Conservation (phyloP, 305 asterid species). For the Fraxinus floribunda region DNA sequence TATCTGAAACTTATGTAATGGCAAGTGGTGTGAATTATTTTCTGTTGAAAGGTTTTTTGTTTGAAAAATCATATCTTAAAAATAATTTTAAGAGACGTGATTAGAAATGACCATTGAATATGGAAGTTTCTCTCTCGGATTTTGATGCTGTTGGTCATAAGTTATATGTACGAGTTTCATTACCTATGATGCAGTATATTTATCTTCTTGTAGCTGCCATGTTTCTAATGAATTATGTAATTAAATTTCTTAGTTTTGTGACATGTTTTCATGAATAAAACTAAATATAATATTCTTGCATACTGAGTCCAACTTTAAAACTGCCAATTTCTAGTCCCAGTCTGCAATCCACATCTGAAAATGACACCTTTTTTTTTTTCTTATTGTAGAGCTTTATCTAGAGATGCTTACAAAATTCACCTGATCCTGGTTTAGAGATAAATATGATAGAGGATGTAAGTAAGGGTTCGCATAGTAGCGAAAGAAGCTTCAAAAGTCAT, state of each 20-base stretch:
- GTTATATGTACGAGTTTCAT: background rate
- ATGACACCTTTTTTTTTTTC: slow-evolving; percentile 1
- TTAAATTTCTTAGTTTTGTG: slow-evolving; percentile 3
- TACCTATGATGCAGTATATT: background rate
- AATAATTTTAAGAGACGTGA: background rate
- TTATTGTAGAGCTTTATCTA: slow-evolving; percentile 27
- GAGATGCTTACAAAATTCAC: slow-evolving; percentile 30
- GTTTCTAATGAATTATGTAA: background rate
- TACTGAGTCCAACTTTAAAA: background rate
- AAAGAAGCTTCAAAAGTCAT: slow-evolving; percentile 33
- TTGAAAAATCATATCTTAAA: background rate
- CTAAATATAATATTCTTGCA: slow-evolving; percentile 10
- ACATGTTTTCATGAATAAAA: background rate
- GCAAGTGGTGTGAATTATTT: background rate
- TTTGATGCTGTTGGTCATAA: background rate
- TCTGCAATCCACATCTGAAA: slow-evolving; percentile 8
- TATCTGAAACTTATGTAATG: background rate
- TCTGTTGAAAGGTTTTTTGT: background rate
- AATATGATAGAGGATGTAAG: slow-evolving; percentile 25
- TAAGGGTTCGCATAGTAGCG: slow-evolving; percentile 33
- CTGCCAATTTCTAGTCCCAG: background rate
- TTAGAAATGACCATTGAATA: background rate
- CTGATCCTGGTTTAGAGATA: slow-evolving; percentile 34
- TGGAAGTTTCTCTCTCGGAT: background rate
- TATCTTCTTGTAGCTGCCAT: background rate